Conservation (phyloP, 495 filamentous ascomycete genomes). For the Penicilliopsis zonata region DNA sequence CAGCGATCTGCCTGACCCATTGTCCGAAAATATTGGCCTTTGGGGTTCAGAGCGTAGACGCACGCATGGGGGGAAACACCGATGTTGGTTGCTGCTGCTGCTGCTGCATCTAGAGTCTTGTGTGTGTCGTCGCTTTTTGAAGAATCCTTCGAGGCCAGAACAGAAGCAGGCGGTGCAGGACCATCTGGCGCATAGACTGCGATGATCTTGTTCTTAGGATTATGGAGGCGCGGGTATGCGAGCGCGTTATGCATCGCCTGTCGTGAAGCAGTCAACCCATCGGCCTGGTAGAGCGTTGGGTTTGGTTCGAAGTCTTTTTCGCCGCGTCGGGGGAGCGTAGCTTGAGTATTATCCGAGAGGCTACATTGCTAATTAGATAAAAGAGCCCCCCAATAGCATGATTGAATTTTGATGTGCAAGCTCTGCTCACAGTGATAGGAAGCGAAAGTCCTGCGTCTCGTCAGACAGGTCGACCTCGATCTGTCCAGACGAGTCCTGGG, state of each 20-base stretch:
- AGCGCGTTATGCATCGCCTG: constrained; percentile 85
- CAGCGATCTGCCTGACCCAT: constrained; percentile 45
- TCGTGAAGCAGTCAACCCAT: constrained; percentile 66
- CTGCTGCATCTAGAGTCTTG: constrained; percentile 11
- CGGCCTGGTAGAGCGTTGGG: constrained; percentile 67
- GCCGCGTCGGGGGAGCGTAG: constrained; percentile 59
- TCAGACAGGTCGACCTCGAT: constrained; percentile 60
- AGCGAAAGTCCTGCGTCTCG: constrained; percentile 80
- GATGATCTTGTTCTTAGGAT: constrained; percentile 37
- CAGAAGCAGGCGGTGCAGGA: constrained; percentile 13
- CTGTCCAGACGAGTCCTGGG: constrained; percentile 16
- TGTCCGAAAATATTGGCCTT: constrained; percentile 42
- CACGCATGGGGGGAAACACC: constrained; percentile 24
- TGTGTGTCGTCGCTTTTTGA: constrained; percentile 15
- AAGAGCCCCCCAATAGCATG: no score
- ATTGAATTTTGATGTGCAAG: background rate
- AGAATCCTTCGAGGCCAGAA: constrained; percentile 5
- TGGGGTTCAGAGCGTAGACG: constrained; percentile 30
- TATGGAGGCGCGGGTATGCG: constrained; percentile 54
- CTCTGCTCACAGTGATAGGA: constrained; percentile 51
- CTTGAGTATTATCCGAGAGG: constrained; percentile 20
- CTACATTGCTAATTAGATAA: no score
- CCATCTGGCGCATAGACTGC: constrained; percentile 39
- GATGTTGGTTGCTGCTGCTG: constrained; percentile 7
- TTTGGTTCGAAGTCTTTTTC: constrained; percentile 97